Conservation (phyloP, 2,329 filamentous ascomycete genomes). For the Neonectria magnoliae region DNA sequence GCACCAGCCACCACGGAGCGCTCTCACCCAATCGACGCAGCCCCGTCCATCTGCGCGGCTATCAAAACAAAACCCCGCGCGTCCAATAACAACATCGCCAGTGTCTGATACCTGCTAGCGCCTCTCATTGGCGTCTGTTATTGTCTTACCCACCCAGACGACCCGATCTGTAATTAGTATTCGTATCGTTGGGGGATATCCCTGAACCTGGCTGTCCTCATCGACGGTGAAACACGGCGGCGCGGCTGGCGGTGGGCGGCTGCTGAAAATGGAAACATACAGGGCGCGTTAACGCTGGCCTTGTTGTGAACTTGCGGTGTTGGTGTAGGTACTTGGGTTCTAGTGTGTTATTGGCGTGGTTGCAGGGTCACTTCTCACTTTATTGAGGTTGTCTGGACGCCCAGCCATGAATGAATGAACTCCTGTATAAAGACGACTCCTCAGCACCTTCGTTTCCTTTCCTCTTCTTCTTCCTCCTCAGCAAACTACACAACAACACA, state of each 20-base stretch:
- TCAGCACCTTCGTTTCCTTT: constrained; percentile 18
- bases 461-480: constrained; percentile 32
- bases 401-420: constrained; percentile 12
- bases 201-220: not conserved
- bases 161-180: not conserved
- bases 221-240: constrained; percentile 22
- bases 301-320: not conserved
- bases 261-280: constrained; percentile 41
- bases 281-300: constrained; percentile 7
- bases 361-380: not conserved
- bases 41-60: constrained; percentile 28
- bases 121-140: not conserved
- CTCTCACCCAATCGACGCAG: constrained; percentile 35
- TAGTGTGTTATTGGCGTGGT: not conserved
- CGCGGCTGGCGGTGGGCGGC: constrained; percentile 35
- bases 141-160: not conserved
- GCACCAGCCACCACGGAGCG: not conserved
- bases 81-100: constrained; percentile 21
- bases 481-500: constrained; percentile 37
- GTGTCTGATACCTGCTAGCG: not conserved
- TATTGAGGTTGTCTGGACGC: not conserved
- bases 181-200: constrained; percentile 5
- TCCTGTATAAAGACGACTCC: constrained; percentile 39
- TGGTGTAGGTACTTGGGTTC: constrained; percentile 4
- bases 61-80: constrained; percentile 17